Percentiles rank a stretch among this genome's conserved stretches.
phyloP scores from a whole-genome alignment of 306 rosid species.

The Cucurbita ficifolia region DNA sequence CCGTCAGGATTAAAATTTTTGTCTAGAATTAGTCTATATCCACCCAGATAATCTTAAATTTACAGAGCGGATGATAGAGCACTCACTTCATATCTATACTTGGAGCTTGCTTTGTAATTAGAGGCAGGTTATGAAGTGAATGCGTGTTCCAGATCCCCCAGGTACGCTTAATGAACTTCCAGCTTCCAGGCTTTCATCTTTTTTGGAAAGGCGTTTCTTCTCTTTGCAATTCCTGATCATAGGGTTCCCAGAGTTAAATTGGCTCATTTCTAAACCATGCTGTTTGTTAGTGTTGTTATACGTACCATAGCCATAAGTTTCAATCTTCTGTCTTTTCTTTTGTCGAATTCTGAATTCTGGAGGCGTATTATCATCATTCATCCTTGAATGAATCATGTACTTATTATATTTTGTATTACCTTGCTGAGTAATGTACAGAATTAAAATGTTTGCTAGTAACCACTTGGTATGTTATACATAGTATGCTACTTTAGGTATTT shows the following conservation, averaged over 20 bases:
- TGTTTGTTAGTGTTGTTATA: constrained; percentile 8
- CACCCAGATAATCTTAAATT: constrained; percentile 2
- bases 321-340: neutral
- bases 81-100: neutral
- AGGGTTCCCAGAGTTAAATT: neutral
- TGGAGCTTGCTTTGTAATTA: constrained; percentile 1
- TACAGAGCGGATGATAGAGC: neutral
- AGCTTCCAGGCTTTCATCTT: neutral
- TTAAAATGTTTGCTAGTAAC: neutral
- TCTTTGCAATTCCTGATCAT: neutral
- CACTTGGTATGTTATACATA: neutral
- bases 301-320: neutral
- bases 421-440: constrained; percentile 12
- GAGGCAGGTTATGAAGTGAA: neutral
- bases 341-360: neutral
- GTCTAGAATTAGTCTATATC: constrained; percentile 8
- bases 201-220: neutral
- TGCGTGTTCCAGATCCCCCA: neutral
- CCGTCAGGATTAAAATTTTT: neutral
- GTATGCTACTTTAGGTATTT: neutral
- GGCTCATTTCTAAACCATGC: neutral
- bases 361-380: neutral
- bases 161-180: neutral
- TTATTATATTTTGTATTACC: constrained; percentile 2
- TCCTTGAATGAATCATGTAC: constrained; percentile 1